phyloP scores from a whole-genome alignment of 108 stramenopile genomes.

The Schizochytrium sp. region DNA sequence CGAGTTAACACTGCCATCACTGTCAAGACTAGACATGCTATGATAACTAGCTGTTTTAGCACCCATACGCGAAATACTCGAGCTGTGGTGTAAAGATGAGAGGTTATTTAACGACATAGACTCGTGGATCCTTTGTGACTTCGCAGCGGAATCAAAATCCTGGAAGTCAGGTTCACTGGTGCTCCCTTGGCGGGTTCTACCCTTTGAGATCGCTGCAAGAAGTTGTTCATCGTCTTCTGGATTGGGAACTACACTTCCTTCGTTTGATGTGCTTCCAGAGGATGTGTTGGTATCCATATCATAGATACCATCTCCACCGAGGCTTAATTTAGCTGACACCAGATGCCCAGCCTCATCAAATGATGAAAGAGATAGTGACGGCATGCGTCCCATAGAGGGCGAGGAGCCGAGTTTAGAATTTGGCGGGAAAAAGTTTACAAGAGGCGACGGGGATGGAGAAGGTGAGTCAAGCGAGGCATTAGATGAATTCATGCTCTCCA shows the following conservation, averaged over 20 bases:
- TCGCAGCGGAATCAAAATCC: not conserved
- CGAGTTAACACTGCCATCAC: not conserved
- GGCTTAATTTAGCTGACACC: not conserved
- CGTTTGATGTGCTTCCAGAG: not conserved
- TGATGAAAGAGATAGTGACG: not conserved
- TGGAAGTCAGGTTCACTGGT: conserved; percentile 20
- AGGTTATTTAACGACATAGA: not conserved
- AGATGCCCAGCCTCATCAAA: conserved; percentile 18
- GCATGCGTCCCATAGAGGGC: not conserved
- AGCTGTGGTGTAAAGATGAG: conserved; percentile 23
- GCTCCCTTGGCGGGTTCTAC: not conserved
- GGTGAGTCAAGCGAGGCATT: conserved; percentile 30
- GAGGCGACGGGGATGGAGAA: conserved; percentile 50
- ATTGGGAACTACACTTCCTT: not conserved
- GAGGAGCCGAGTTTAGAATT: not conserved
- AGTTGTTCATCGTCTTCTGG: conserved; percentile 18
- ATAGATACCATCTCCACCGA: conserved; percentile 29
- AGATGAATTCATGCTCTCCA: conserved; percentile 12
- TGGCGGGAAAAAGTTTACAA: conserved; percentile 11
- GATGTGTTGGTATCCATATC: conserved; percentile 2
- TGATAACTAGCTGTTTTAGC: conserved; percentile 2
- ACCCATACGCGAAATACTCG: not conserved
- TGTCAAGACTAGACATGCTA: conserved; percentile 53
- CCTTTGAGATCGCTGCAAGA: not conserved
- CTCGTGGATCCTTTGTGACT: not conserved